Base-by-base conservation (phyloP, 139 green algal genomes). In the Chlorella vulgaris region DNA sequence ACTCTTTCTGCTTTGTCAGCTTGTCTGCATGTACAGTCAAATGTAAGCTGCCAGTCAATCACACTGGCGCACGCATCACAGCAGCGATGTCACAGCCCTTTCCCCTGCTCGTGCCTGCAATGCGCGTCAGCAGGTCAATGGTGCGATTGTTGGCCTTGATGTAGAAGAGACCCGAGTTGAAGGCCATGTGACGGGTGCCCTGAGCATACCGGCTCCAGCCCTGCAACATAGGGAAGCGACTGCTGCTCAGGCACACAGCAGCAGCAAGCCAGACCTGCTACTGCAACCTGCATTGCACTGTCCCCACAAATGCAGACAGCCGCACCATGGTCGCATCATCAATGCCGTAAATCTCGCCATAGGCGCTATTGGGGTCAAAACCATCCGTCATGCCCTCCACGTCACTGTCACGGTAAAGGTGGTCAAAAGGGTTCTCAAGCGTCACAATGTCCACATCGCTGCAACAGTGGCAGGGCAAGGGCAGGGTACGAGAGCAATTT, bases 391-490 rank as follows among this genome's bases (percentile, higher is more conserved):
- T 91, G 61, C 84, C 88, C 76, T 91, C 88, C 36, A 97, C 77
- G 35, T 97, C 94, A 58, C 80, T 79, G 58, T 94, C 90, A n/a
- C 86, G 69, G 83, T 95, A 92, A 55, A 98, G 67, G 80, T 93
- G 69, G 8, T 92, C 58, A 65, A 92, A 93, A 3, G 90, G 90
- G 77, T 93, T 84, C 83, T 91, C 74, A 62, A 86, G 35, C 6
- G 50, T 78, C 3, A 93, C 88, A n/a, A 99, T 91, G 80, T 99
- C 96, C 28, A 99, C 93, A 78, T 99, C 96, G 13, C 89, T 95
- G 42, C 70, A 63, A 42, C 22, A 3, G 13, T 19, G 29, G 33
- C 13, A 24, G 3, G 47, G 18, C 15, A 65, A 5, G 18, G 55
- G 47, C 47, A 42, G 7, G n/a, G n/a, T 26, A 0, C 10, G 58